Evolutionary conservation across 345 rosid genomes (phyloP), one percentile per base, ranked within the genome.

Genomic region (Camelina laxa): DNA sequence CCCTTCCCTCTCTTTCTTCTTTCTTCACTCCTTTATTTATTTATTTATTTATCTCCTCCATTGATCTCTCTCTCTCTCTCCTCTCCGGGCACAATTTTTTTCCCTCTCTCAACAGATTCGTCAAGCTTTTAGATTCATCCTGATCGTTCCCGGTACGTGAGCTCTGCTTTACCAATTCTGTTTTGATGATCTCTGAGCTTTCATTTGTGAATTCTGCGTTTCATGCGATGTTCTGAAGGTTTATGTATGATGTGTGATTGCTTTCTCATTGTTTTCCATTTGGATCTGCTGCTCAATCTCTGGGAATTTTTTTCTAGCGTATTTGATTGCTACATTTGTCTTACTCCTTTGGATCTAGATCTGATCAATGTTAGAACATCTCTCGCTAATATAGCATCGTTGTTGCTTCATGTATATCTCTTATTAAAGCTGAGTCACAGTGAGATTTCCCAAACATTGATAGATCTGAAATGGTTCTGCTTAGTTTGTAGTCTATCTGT

Each of bases 281-380:
- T 19, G 60, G 73, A 73, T 73, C 75, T 73, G 53, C 16, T 53
- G 2, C 51, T 42, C 33, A 66, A 66, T 78, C 62, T 41, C 1
- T 31, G 54, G n/a, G 1, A 13, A 14, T 16, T 16, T 3, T 24
- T 24, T 45, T 63, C n/a, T n/a, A 1, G 38, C 5, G 30, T 24
- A 11, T 51, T 51, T 59, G 48, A 38, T 76, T 61, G 70, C 65
- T 76, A 22, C 66, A 49, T 48, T 65, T 39, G 56, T 38, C 67
- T 7, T 53, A 51, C 39, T 51, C 38, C 1, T 64, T 0, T 27
- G 67, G 82, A 79, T 79, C 82, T 68, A 57, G 72, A 70, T 77
- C 70, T 69, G 42, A 75, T 67, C 63, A 48, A 27, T 19, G 17
- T 0, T 0, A 4, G 16, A 27, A 27, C 4, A 27, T 27, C 30